Evolutionary conservation across 352 stramenopile genomes (phyloP), one percentile per base, ranked within the genome.

Genomic region (Pythium pyrilobum): DNA sequence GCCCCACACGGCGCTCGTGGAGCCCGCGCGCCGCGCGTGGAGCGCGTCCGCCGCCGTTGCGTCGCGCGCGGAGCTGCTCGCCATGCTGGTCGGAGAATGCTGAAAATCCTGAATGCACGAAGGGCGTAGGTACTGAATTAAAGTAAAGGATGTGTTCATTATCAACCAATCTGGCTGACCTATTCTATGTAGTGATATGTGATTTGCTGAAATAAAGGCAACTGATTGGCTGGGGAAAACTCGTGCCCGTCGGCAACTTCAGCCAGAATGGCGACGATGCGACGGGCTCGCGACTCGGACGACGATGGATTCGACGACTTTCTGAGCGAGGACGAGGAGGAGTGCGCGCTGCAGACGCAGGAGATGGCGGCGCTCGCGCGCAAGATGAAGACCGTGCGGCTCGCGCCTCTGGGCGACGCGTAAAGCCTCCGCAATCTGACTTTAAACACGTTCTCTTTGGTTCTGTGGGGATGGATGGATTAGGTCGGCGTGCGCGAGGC

Each of bases 1-100:
- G 61, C 77, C 81, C 81, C 81, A 92, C 25, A 89, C 76, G 41
- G 77, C 69, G 47, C 81, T 87, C 24, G 78, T 92, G 25, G 77
- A 89, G 46, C 76, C 81, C 33, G 71, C 76, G 37, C 76, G 80
- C 41, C 51, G 52, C 38, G 53, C 59, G 27, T 66, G 32, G 38
- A 47, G 25, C 29, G 29, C 27, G 9, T 29, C 37, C 16, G 25
- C 21, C 25, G 25, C 37, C 29, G 18, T 23, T 3, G 31, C 12
- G 31, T n/a, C 28, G 20, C 18, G 5, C 0, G 10, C 24, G 29
- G 7, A 11, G 40, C 24, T 9, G 39, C 16, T 40, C 18, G 6
- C 20, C 4, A 31, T 37, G 5, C n/a, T 27, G 15, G 18, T 41
- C 5, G 7, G 11, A 16, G 20, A 16, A 18, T 31, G 20, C n/a